Evolutionary conservation across 805 yeast species (phyloP).

Genomic region (Metschnikowia lachancei): DNA sequence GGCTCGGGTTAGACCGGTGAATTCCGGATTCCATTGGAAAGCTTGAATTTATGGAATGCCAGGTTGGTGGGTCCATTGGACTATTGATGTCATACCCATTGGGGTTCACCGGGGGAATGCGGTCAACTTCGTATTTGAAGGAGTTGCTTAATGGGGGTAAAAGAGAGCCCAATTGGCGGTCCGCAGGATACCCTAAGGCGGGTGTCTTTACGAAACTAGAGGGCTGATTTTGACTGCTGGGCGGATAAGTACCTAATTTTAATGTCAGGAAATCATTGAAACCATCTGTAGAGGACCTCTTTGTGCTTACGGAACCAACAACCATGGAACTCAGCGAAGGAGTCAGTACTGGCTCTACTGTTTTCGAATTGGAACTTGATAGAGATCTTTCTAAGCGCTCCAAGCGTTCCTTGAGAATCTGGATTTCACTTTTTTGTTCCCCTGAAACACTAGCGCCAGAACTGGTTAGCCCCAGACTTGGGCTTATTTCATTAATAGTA

Average conservation of each 20-base stretch:
- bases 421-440: constrained; percentile 15
- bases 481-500: not conserved
- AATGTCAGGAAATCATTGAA: not conserved
- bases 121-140: constrained; percentile 1
- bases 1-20: not conserved
- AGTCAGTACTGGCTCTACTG: not conserved
- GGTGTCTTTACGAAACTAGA: not conserved
- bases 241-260: not conserved
- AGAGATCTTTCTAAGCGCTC: constrained; percentile 18
- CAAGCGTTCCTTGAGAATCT: constrained; percentile 18
- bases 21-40: not conserved
- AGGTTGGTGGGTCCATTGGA: not conserved
- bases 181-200: not conserved
- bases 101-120: not conserved
- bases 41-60: not conserved
- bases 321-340: not conserved
- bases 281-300: not conserved
- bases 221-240: not conserved
- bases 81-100: not conserved
- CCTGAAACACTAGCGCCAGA: not conserved
- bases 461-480: no score
- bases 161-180: constrained; percentile 1
- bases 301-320: not conserved
- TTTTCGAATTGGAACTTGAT: constrained; percentile 2
- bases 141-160: constrained; percentile 8